Base-by-base conservation (phyloP, 176 grass and related monocot genomes). In the Lolium perenne region DNA sequence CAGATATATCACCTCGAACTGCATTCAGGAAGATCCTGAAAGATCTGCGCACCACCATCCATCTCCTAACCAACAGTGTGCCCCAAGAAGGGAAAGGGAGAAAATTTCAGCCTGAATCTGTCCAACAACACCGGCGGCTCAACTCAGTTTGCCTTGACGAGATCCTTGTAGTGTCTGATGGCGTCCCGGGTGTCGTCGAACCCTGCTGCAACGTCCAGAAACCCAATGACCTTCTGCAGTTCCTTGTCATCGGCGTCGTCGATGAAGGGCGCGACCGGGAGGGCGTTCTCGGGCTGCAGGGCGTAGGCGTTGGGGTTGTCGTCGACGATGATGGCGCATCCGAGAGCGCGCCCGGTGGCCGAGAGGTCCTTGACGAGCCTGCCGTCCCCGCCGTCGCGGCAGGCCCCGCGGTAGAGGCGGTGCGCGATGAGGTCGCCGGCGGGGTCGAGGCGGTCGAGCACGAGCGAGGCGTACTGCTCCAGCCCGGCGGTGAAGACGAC, bases 341-440 rank as follows among this genome's bases (percentile, higher is more conserved):
- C 82, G 14, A 95, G 76, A 26, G 47, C 58, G 20, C 94, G 77
- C 18, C 92, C 92, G 1, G 90, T 94, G 70, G 80, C 85, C 3
- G 90, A 81, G 57, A 99, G 83, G 84, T 99, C 97, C 90, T 99
- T 99, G 48, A 99, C 88, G 38, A 95, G 89, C 94, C 76, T 93
- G 7, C 97, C 94, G 21, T 92, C 90, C n/a, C 86, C 90, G 58
- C 76, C 76, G 59, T 98, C 84, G 8, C 84, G 93, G 81, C 94
- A 98, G 0, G 97, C 89, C 13, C 85, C 88, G 4, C 97, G 84
- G 82, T 98, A 98, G 10, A 98, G 92, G 3, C 94, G 88, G 85
- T 96, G 93, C 61, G 90, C 76, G 53, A 98, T 86, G 10, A 98
- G 8, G 25, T 61, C 64, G 10, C 91, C 86, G 0, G 43, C 75